phyloP scores from a whole-genome alignment of 495 filamentous ascomycete genomes.

The Trichoderma reesei region DNA sequence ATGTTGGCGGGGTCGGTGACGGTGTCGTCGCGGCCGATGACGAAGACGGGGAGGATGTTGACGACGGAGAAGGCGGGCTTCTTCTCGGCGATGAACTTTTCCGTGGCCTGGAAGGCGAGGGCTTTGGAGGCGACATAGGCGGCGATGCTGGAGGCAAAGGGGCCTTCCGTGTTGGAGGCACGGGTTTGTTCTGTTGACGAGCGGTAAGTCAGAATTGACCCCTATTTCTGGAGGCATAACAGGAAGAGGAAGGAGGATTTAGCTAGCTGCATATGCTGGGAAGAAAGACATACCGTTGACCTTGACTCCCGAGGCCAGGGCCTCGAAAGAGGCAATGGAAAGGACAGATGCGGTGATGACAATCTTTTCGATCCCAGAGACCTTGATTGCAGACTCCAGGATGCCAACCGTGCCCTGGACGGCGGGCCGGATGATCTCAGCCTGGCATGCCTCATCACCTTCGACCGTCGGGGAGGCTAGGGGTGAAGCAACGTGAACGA shows the following conservation, averaged over 20 bases:
- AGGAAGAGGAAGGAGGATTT: no score
- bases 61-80: conserved; percentile 22
- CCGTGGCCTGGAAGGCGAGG: conserved; percentile 30
- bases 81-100: conserved; percentile 30
- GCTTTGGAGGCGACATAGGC: conserved; percentile 34
- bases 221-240: no score
- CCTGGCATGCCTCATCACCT: neutral
- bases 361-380: conserved; percentile 54
- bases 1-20: conserved; percentile 6
- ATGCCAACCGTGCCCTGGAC: conserved; percentile 68
- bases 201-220: no score
- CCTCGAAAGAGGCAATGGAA: conserved; percentile 18
- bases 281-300: conserved; percentile 14
- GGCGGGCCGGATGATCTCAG: conserved; percentile 51
- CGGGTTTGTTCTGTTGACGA: conserved; percentile 19
- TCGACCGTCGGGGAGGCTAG: neutral
- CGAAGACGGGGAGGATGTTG: conserved; percentile 13
- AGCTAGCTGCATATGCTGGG: no score
- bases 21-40: conserved; percentile 13
- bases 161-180: conserved; percentile 23
- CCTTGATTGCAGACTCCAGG: conserved; percentile 54
- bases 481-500: conserved; percentile 40
- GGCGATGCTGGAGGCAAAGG: conserved; percentile 26
- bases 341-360: conserved; percentile 40
- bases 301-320: neutral